Base-by-base conservation (phyloP, 2,329 filamentous ascomycete genomes). In the Alternaria sp. region DNA sequence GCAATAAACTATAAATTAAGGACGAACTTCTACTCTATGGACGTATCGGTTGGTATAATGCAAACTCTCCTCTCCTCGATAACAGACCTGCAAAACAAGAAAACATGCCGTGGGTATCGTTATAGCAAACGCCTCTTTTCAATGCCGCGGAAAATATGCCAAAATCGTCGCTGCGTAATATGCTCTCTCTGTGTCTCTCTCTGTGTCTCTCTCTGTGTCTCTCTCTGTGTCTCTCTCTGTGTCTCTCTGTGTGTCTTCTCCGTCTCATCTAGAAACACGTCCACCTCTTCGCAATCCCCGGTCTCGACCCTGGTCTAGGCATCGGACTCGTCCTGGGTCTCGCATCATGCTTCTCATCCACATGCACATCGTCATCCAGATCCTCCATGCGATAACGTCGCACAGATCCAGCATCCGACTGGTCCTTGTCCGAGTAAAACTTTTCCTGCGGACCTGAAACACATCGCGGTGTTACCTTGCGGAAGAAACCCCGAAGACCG, bases 381-480 rank as follows among this genome's bases (percentile, higher is more conserved):
- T 78, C 56, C 42, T 73, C 69, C 51, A 80, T 62, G 41, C 78
- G 71, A 65, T 78, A 79, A 22, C 78, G 66, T 54, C 78, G 65
- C 42, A 80, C 77, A 52, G 75, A 78, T 39, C 75, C 72, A n/a
- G 63, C 69, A 56, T 79, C 76, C 42, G 67, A 71, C 58, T 69
- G 65, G 34, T 78, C 74, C 26, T 75, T 74, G 38, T 78, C 76
- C 1, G 18, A 41, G 62, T 78, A 79, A 60, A 80, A 79, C 22
- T 63, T 67, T 42, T 71, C 69, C n/a, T 68, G 68, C 7, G 69
- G 70, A 3, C 69, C 71, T n/a, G 72, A 76, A 1, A 78, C 70
- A 49, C 73, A 77, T 55, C 72, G 64, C 2, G 77, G 77, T 12
- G 75, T 64, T n/a, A 75, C 53, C 54, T 64, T 71, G 16, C 73